Base-by-base conservation (phyloP, 306 rosid species). In the Casuarina glauca region DNA sequence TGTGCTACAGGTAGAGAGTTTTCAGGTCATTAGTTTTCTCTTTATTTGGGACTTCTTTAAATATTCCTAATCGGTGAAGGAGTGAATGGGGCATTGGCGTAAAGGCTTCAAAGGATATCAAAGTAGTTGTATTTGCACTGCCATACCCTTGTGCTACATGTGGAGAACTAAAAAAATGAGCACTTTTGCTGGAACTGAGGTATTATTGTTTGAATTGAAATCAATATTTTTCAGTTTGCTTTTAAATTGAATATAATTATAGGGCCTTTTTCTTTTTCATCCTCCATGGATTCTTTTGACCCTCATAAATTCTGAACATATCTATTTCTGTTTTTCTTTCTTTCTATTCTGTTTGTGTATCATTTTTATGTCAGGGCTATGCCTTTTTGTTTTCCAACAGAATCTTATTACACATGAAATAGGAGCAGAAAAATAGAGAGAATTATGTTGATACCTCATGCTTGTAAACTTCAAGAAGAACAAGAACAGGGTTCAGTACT, bases 401-500 rank as follows among this genome's bases (percentile, higher is more conserved):
- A 26, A 58, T 58, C 13, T 20, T 58, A 19, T 19, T 52, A 11
- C 9, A 9, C 13, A 49, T 49, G 16, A 10, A 15, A 49, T 11
- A 49, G n/a, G 17, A 4, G 17, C 2, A 15, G 58, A 52, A 26
- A 26, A 26, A 26, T 20, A 16, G 17, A 15, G 58, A 16, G 6
- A 16, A 53, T 36, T 51, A 38, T 41, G 73, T 76, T 50, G 79
- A 74, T 87, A 94, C 98, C 97, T 94, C 98, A 43, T 94, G 91
- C 83, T 88, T 94, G 84, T 94, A 94, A 64, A 85, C 97, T 86
- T 91, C 91, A 73, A 94, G 97, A 81, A 94, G 86, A 75, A 86
- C 85, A 69, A 92, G 79, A 61, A 83, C 53, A 69, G 95, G 90
- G 82, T 87, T 92, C 93, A 87, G 79, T n/a, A 88, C 82, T 74